Conservation (phyloP, 2,329 filamentous ascomycete genomes). For the Sordariomycetes sp. region DNA sequence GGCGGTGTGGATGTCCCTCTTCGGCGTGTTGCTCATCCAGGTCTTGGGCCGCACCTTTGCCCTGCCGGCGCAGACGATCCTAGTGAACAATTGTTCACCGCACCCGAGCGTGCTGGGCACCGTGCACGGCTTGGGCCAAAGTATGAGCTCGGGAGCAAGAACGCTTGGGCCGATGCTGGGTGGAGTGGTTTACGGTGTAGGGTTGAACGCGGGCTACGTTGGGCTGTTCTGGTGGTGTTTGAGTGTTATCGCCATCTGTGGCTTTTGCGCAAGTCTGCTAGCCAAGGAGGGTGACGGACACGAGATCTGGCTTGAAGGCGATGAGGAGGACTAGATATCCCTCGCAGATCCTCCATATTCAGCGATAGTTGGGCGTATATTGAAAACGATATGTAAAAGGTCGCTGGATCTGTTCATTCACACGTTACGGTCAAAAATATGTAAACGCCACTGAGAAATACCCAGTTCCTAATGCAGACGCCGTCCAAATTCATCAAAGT, state of each 20-base stretch:
- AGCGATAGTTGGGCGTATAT: background rate
- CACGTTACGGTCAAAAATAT: background rate
- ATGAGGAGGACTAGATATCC: conserved; percentile 28
- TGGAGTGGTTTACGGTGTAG: conserved; percentile 51
- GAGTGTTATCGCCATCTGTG: conserved; percentile 36
- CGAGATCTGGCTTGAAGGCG: conserved; percentile 55
- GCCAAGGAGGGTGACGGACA: conserved; percentile 55
- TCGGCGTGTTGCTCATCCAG: conserved; percentile 52
- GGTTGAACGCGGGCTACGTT: conserved; percentile 45
- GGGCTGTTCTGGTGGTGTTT: conserved; percentile 52
- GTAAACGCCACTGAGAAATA: background rate
- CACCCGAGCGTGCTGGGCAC: conserved; percentile 37
- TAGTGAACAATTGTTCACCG: conserved; percentile 38
- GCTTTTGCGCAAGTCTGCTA: conserved; percentile 40
- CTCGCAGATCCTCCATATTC: too few species aligned
- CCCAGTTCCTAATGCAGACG: too few species aligned
- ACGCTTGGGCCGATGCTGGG: conserved; percentile 52
- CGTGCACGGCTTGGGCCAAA: conserved; percentile 45
- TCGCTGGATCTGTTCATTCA: background rate
- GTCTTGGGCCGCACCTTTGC: conserved; percentile 59
- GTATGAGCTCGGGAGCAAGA: conserved; percentile 45
- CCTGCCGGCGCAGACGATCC: conserved; percentile 33
- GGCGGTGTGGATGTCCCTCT: conserved; percentile 56
- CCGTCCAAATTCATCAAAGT: too few species aligned
- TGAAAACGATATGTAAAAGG: background rate